A percentile compares a stretch with the other conserved stretches of the same genome.
Conservation (phyloP, 1,139 yeast species). For the Williopsis jadinii region DNA sequence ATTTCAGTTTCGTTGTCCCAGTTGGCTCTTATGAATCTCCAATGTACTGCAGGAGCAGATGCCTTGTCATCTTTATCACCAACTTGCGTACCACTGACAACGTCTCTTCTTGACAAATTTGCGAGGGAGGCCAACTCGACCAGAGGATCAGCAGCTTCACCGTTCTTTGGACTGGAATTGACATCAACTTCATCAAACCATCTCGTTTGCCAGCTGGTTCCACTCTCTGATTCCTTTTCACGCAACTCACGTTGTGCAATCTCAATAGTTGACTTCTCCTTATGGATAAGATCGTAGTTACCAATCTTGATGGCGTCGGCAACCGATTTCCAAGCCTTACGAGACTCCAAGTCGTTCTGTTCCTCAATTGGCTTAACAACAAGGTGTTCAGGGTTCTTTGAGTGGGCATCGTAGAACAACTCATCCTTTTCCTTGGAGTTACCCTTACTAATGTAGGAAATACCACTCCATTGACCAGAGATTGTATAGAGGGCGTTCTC, state of each 20-base stretch:
- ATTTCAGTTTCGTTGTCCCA: conserved; percentile 60
- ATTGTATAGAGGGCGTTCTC: conserved; percentile 70
- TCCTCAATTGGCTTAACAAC: conserved; percentile 72
- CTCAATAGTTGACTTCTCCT: conserved; percentile 72
- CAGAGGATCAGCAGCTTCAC: conserved; percentile 36
- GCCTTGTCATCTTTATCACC: conserved; percentile 42
- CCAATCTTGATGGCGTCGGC: conserved; percentile 79
- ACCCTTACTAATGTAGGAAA: conserved; percentile 39
- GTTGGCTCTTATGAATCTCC: conserved; percentile 55
- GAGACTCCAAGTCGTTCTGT: conserved; percentile 70
- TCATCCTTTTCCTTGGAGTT: conserved; percentile 31
- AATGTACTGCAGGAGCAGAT: conserved; percentile 46
- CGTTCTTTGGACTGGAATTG: conserved; percentile 18
- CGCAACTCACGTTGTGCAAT: conserved; percentile 77
- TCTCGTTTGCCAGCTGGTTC: conserved; percentile 61
- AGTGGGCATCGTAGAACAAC: conserved; percentile 65
- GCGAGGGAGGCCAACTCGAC: conserved; percentile 46
- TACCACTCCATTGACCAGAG: conserved; percentile 88
- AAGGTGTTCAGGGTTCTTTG: conserved; percentile 44
- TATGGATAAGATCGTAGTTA: conserved; percentile 66
- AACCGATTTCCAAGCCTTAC: conserved; percentile 81
- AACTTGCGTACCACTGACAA: conserved; percentile 57
- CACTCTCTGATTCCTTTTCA: conserved; percentile 58
- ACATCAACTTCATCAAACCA: conserved; percentile 67
- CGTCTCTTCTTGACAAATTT: conserved; percentile 52